Base-by-base conservation (phyloP, 2,329 filamentous ascomycete species). In the Fusarium fujikuroi region DNA sequence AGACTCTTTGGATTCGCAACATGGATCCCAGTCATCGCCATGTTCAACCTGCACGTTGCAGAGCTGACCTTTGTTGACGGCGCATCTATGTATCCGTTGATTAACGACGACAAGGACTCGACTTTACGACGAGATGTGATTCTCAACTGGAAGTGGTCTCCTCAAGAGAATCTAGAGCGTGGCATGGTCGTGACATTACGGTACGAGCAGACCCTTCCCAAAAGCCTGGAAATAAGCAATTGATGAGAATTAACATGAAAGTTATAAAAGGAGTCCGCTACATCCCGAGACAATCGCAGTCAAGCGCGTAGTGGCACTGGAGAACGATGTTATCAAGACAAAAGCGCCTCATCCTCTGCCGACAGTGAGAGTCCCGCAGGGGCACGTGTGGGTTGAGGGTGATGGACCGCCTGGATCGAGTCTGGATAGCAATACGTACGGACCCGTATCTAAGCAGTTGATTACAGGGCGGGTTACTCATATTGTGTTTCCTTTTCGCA, bases 331-430 rank as follows among this genome's bases (percentile, higher is more conserved):
- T 2, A 90, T 98, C 36, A 86, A 85, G 62, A 92, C 93, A 44
- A 87, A 89, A 64, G 81, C 85, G 60, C 91, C 90, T 23, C 92
- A 90, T 79, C 87, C 89, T 14, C 80, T 86, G 21, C 75, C 84
- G 2, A 86, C 82, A 14, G 84, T 93, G 50, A 87, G 88, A 70
- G 89, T 99, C 28, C 95, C 95, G 9, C 87, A 87, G 70, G 94
- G 94, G 23, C 95, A 98, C 84, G 87, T 98, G 34, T 99, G 96
- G 96, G 90, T 99, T 2, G 95, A 98, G 80, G 96, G 96, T 3
- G 96, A 99, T 80, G 94, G 92, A 18, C 88, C 89, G 77, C 88
- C 89, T 76, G 87, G 88, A 57, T 89, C 89, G 76, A 94, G 90
- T 62, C 81, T 91, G 67, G 96, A 99, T 83, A 97, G 95, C 82